Percentiles rank a stretch among this genome's conserved stretches.
Conservation (phyloP, 257 asterid species). For the Fraxinus quadrangulata region DNA sequence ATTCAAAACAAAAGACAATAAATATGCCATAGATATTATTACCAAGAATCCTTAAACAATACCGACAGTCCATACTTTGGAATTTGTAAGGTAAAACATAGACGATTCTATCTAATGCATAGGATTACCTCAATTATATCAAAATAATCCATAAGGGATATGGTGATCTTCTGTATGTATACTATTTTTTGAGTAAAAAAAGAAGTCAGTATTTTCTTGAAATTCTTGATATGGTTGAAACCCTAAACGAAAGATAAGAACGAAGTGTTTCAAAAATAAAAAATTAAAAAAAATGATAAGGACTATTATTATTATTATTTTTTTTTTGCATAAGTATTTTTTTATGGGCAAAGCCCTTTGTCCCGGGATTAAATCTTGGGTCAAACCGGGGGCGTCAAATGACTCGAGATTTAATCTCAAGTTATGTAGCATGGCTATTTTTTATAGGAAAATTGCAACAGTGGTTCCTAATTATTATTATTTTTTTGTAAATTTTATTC, state of each 20-base stretch:
- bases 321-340: too few species aligned
- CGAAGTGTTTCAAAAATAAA: neutral
- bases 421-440: too few species aligned
- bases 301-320: neutral
- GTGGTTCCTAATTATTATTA: too few species aligned
- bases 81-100: too few species aligned
- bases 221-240: conserved; percentile 15
- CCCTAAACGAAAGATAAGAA: conserved; percentile 30
- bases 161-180: neutral
- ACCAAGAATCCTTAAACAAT: neutral
- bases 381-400: too few species aligned
- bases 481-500: too few species aligned
- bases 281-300: neutral
- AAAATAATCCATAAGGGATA: neutral
- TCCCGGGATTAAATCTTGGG: too few species aligned
- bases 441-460: too few species aligned
- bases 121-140: neutral
- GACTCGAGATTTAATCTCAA: too few species aligned
- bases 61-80: neutral
- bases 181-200: conserved; percentile 6
- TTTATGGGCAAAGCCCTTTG: too few species aligned
- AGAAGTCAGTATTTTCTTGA: conserved; percentile 20
- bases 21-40: neutral
- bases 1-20: neutral
- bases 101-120: neutral